Evolutionary conservation across 202 grass and related monocot species (phyloP).

Genomic region (Cymbopogon flexuosus): DNA sequence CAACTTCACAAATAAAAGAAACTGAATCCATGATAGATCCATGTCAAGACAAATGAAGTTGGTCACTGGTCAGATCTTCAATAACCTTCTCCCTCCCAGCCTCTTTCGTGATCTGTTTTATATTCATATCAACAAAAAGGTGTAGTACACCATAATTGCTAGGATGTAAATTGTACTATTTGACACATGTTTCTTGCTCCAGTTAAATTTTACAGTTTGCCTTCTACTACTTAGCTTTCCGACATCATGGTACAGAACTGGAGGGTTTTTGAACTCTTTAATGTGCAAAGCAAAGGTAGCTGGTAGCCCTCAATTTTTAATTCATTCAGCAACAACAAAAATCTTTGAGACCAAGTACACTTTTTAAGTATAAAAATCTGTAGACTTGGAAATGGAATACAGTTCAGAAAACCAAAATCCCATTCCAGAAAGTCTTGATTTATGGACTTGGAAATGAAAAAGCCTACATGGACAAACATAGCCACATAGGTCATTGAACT

Average conservation of each 20-base stretch:
- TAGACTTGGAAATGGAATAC: neutral
- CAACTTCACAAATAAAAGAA: constrained; percentile 12
- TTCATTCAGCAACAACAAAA: neutral
- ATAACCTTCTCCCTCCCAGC: neutral
- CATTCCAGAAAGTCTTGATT: neutral
- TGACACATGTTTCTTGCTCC: neutral
- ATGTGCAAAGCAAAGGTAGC: constrained; percentile 9
- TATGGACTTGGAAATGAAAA: neutral
- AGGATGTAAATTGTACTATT: neutral
- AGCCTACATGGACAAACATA: neutral
- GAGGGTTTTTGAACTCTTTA: neutral
- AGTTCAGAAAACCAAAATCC: neutral
- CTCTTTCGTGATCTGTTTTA: neutral
- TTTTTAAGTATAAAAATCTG: constrained; percentile 1
- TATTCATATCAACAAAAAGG: neutral
- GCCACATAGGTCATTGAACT: neutral
- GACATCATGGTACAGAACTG: neutral
- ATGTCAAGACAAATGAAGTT: constrained; percentile 9
- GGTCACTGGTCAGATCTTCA: neutral
- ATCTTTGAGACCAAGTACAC: neutral
- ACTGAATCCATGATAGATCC: neutral
- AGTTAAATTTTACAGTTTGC: neutral
- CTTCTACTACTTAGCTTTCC: constrained; percentile 3
- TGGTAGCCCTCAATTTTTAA: neutral
- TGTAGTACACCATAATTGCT: neutral